phyloP scores from a whole-genome alignment of 73 alveolate genomes.

The Paramecium tetraurelia region DNA sequence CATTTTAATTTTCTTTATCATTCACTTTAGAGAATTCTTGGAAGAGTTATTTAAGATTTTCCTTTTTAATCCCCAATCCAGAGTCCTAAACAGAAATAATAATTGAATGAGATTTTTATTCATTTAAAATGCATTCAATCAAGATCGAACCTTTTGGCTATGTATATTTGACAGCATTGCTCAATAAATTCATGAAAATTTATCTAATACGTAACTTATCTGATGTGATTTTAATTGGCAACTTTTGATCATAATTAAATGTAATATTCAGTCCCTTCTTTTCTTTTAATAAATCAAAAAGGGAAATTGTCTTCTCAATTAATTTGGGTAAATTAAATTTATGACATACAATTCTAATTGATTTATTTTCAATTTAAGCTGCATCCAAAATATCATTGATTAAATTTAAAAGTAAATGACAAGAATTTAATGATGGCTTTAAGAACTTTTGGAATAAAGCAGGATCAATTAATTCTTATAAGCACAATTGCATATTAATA shows the following conservation, averaged over 20 bases:
- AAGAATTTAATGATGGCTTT: conserved; percentile 54
- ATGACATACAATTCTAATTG: conserved; percentile 9
- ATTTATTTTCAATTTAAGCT: conserved; percentile 46
- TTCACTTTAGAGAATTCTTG: background rate
- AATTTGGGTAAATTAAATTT: conserved; percentile 50
- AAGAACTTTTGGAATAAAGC: background rate
- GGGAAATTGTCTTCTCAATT: conserved; percentile 14
- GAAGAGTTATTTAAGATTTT: conserved; percentile 20
- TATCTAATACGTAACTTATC: conserved; percentile 51
- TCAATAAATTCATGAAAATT: conserved; percentile 48
- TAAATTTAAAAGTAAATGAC: conserved; percentile 43
- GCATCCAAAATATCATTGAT: conserved; percentile 61
- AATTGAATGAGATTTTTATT: background rate
- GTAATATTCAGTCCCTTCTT: conserved; percentile 30
- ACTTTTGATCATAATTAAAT: conserved; percentile 15
- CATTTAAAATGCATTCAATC: background rate
- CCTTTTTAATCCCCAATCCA: conserved; percentile 53
- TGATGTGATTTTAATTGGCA: background rate
- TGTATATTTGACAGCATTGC: conserved; percentile 64
- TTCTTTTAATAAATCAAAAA: conserved; percentile 3
- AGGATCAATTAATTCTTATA: background rate
- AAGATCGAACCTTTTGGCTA: conserved; percentile 34
- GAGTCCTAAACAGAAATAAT: conserved; percentile 49
- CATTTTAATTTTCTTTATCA: conserved; percentile 4
- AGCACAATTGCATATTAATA: conserved; percentile 21